Percentiles rank a stretch among this genome's conserved stretches.
Conservation (phyloP, 306 rosid genomes). For the Prunus padus region DNA sequence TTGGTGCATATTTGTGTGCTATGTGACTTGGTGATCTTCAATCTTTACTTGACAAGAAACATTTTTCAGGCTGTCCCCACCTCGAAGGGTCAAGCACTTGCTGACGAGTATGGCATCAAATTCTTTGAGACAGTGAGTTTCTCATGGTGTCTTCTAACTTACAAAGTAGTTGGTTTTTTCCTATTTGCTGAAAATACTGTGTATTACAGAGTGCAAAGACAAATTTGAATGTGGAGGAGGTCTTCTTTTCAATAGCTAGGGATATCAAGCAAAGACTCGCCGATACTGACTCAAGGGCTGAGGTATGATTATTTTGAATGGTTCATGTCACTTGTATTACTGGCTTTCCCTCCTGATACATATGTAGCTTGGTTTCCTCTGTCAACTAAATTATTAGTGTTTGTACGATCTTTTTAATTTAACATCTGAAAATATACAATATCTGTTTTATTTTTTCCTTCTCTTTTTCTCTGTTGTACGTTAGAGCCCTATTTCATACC, state of each 20-base stretch:
- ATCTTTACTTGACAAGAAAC: slow-evolving; percentile 22
- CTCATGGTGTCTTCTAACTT: slow-evolving; percentile 18
- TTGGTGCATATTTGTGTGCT: slow-evolving; percentile 8
- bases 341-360: neutral
- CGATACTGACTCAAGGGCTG: slow-evolving; percentile 81
- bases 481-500: no score
- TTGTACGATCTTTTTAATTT: neutral
- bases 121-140: slow-evolving; percentile 91
- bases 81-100: slow-evolving; percentile 91
- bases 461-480: no score
- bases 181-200: slow-evolving; percentile 31
- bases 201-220: slow-evolving; percentile 91
- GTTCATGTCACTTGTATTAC: slow-evolving; percentile 10
- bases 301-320: slow-evolving; percentile 45
- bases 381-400: neutral
- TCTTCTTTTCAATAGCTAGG: slow-evolving; percentile 94
- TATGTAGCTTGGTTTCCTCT: neutral
- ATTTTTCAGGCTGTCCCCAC: slow-evolving; percentile 87
- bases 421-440: neutral
- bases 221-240: slow-evolving; percentile 92
- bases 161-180: slow-evolving; percentile 6
- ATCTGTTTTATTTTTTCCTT: neutral
- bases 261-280: slow-evolving; percentile 96
- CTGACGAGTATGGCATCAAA: slow-evolving; percentile 93
- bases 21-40: slow-evolving; percentile 24